Conservation (phyloP, 176 grass and related monocot genomes). For the Tillandsia leiboldiana region DNA sequence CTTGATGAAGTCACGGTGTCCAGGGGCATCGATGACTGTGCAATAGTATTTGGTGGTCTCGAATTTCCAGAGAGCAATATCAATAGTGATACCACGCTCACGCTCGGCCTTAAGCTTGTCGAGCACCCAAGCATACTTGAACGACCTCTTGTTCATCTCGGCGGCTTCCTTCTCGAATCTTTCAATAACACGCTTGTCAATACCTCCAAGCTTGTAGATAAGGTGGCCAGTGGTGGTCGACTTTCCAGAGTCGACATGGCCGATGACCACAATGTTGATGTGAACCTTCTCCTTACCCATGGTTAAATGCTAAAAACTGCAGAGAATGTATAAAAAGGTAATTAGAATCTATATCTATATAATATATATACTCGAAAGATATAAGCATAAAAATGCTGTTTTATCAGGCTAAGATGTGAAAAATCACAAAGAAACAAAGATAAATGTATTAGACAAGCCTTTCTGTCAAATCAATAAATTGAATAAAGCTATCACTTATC, state of each 20-base stretch:
- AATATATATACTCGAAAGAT: slow-evolving; percentile 13
- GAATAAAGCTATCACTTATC: too few species aligned
- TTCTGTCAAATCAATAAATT: too few species aligned
- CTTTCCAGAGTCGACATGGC: slow-evolving; percentile 35
- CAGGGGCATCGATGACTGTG: slow-evolving; percentile 37
- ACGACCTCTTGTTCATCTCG: slow-evolving; percentile 48
- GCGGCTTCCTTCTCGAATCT: slow-evolving; percentile 41
- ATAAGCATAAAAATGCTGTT: not conserved
- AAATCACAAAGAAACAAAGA: not conserved
- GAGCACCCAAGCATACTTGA: slow-evolving; percentile 42
- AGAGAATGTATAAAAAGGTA: not conserved
- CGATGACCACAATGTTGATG: slow-evolving; percentile 37
- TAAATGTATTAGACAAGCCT: not conserved
- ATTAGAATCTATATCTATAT: not conserved
- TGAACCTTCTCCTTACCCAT: slow-evolving; percentile 42
- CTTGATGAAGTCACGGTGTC: slow-evolving; percentile 41
- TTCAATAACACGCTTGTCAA: slow-evolving; percentile 42
- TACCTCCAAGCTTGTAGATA: slow-evolving; percentile 38
- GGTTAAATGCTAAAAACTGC: not conserved
- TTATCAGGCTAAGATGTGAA: not conserved
- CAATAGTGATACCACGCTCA: slow-evolving; percentile 38
- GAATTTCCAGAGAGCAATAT: slow-evolving; percentile 42
- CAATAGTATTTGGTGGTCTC: slow-evolving; percentile 44
- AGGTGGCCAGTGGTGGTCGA: slow-evolving; percentile 37
- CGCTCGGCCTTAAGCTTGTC: slow-evolving; percentile 45